A percentile compares a stretch with the other conserved stretches of the same genome.
phyloP scores from a whole-genome alignment of 1,284 basidiomycete species.

The Vanrija pseudolonga region DNA sequence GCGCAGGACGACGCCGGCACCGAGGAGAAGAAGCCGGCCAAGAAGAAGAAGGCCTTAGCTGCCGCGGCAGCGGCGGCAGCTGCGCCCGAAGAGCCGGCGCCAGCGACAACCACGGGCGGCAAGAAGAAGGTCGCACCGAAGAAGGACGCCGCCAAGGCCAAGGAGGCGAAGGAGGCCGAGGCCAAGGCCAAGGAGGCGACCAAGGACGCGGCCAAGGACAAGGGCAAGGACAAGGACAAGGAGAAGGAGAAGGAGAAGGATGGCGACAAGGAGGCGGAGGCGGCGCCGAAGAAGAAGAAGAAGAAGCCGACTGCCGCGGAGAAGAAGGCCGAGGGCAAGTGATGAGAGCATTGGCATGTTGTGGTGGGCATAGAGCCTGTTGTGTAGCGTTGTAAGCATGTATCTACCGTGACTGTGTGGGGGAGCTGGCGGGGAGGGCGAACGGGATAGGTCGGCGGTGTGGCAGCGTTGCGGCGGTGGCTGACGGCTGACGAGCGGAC shows the following conservation, averaged over 20 bases:
- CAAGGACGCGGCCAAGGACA: not conserved
- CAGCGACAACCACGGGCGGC: not conserved
- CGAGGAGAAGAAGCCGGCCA: conserved; percentile 10
- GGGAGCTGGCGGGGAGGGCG: too few species aligned
- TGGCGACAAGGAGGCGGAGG: not conserved
- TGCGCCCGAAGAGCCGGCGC: not conserved
- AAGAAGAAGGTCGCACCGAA: conserved; percentile 1
- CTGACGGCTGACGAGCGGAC: too few species aligned
- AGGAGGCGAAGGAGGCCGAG: not conserved
- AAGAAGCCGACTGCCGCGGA: not conserved
- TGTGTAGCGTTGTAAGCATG: too few species aligned
- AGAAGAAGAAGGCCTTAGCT: conserved; percentile 2
- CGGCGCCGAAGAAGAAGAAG: not conserved
- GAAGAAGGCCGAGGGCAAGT: not conserved
- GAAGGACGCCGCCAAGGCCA: not conserved
- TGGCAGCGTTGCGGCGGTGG: too few species aligned
- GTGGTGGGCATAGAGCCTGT: too few species aligned
- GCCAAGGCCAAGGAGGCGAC: not conserved
- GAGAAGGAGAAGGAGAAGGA: not conserved
- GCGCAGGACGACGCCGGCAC: not conserved
- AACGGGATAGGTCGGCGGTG: too few species aligned
- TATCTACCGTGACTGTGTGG: too few species aligned
- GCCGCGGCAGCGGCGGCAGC: not conserved
- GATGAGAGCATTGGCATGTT: not conserved
- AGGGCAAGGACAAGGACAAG: not conserved